Percentiles rank a stretch among this genome's conserved stretches.
Evolutionary conservation across 208 protist species (phyloP).

Genomic region (Crithidia bombi): DNA sequence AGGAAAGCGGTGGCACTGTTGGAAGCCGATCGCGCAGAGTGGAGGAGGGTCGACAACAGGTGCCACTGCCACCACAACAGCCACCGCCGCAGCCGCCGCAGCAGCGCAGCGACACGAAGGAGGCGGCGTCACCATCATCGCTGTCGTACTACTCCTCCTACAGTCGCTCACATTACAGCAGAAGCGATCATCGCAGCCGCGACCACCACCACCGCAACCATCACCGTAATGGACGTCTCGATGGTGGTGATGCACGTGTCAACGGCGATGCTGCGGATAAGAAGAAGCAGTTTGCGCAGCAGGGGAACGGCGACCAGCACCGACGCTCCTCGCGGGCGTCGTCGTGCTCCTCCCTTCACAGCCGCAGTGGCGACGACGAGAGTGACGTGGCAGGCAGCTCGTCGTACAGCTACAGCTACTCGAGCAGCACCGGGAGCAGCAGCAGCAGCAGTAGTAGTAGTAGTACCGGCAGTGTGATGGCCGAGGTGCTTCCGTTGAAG

Average conservation of each 20-base stretch:
- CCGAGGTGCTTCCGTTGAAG: conserved; percentile 50
- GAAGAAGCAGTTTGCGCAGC: background rate
- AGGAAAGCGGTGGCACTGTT: background rate
- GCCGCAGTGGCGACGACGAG: conserved; percentile 29
- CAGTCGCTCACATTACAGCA: conserved; percentile 12
- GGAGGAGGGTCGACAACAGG: background rate
- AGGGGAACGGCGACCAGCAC: background rate
- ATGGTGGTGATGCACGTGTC: background rate
- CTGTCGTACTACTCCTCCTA: conserved; percentile 18
- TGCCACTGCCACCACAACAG: too few relatives aligned
- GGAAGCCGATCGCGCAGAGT: background rate
- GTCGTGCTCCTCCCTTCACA: conserved; percentile 37
- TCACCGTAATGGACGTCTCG: background rate
- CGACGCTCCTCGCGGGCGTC: conserved; percentile 6
- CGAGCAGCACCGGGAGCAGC: conserved; percentile 33
- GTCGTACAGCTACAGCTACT: conserved; percentile 35
- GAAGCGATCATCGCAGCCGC: background rate
- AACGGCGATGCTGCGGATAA: background rate
- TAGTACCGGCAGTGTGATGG: conserved; percentile 29
- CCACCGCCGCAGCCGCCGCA: background rate
- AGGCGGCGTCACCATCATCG: conserved; percentile 7
- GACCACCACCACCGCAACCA: background rate
- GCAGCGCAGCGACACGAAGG: background rate
- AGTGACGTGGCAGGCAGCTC: conserved; percentile 35
- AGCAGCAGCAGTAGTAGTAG: conserved; percentile 30